Percentiles rank a stretch among this genome's conserved stretches.
These are phyloP conservation scores for Triangularia setosa DNA, from an alignment of 2,329 filamentous ascomycete genomes.

Conservation along the genomic window DNA sequence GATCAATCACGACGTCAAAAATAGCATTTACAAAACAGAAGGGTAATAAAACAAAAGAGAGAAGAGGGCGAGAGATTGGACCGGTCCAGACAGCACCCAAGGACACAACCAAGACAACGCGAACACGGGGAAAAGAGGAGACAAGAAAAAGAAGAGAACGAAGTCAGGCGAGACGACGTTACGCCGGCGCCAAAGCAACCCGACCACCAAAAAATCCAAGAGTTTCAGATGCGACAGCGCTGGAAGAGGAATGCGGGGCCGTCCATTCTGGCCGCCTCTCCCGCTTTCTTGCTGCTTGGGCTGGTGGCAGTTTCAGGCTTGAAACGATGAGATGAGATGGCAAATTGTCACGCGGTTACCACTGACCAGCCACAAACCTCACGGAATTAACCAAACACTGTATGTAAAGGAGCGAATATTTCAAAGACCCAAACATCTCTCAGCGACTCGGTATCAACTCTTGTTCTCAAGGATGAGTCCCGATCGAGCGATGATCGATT, in stretches of 20 bases:
- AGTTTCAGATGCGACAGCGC: neutral
- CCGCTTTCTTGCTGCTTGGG: neutral
- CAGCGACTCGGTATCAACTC: neutral
- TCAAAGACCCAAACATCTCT: neutral
- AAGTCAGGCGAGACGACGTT: neutral
- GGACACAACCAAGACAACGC: neutral
- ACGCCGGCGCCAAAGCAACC: neutral
- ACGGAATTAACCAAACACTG: neutral
- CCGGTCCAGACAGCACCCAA: neutral
- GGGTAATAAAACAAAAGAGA: neutral
- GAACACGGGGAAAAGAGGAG: neutral
- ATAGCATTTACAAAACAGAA: too few relatives aligned
- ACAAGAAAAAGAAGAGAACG: neutral
- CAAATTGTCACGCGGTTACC: neutral
- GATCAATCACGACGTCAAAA: neutral
- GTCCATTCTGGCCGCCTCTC: neutral
- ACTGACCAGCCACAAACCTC: neutral
- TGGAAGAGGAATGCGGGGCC: neutral
- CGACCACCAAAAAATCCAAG: neutral
- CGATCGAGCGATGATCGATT: neutral
- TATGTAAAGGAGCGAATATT: neutral
- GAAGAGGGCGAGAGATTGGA: neutral
- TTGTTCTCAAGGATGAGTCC: neutral
- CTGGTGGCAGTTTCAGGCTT: constrained; percentile 8
- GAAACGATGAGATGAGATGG: neutral